Percentiles rank a stretch among this genome's conserved stretches.
Conservation (phyloP, 345 rosid genomes). For the Anacardium occidentale region DNA sequence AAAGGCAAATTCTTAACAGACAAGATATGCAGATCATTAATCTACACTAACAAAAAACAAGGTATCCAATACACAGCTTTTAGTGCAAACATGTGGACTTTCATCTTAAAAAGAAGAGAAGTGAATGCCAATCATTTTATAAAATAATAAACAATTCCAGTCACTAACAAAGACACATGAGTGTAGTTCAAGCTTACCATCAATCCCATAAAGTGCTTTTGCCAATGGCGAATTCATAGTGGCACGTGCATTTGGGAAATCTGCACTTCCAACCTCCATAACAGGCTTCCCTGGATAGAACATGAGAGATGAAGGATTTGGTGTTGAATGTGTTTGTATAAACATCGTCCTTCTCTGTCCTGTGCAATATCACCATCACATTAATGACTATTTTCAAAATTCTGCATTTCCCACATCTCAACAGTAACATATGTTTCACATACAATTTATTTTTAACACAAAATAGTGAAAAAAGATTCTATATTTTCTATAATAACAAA, state of each 20-base stretch:
- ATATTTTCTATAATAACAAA: too few relatives aligned
- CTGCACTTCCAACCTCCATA: constrained; percentile 90
- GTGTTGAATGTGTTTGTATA: constrained; percentile 87
- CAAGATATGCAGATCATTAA: neutral
- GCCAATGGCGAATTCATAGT: constrained; percentile 81
- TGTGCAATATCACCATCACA: constrained; percentile 26
- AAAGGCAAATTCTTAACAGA: neutral
- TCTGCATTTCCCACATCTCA: neutral
- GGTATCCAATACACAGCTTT: neutral
- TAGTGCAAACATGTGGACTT: neutral
- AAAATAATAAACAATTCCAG: neutral
- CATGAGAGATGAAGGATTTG: constrained; percentile 95
- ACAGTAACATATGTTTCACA: too few relatives aligned
- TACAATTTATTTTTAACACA: neutral
- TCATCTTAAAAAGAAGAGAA: neutral
- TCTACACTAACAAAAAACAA: neutral
- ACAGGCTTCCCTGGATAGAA: constrained; percentile 88
- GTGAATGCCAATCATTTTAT: neutral
- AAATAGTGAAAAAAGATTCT: neutral
- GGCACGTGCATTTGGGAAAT: constrained; percentile 82
- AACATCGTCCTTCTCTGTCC: constrained; percentile 93
- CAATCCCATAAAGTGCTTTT: constrained; percentile 67
- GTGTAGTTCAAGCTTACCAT: constrained; percentile 44
- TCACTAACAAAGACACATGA: neutral
- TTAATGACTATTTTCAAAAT: neutral